Conservation (phyloP, 1,284 basidiomycete species). For the Wallemia ichthyophaga region DNA sequence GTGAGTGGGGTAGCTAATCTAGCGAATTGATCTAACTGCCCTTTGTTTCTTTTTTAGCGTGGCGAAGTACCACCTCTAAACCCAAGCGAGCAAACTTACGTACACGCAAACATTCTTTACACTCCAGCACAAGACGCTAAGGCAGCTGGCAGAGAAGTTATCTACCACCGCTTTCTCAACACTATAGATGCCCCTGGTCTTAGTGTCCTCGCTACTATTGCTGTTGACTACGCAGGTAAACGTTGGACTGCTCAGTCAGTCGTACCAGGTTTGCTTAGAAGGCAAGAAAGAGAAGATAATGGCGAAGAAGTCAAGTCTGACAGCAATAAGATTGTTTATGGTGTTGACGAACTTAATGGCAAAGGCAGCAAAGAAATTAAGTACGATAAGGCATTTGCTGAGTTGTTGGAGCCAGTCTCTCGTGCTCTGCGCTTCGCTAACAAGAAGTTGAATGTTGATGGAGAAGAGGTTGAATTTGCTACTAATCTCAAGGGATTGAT, state of each 20-base stretch:
- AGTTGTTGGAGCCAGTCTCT: neutral
- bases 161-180: conserved; percentile 16
- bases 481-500: neutral
- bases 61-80: neutral
- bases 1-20: conserved; percentile 8
- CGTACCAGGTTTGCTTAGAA: conserved; percentile 18
- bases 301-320: conserved; percentile 7
- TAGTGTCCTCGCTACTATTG: conserved; percentile 14
- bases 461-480: neutral
- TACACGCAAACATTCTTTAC: neutral
- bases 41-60: neutral
- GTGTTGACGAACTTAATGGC: neutral
- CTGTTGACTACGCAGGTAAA: conserved; percentile 18
- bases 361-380: conserved; percentile 4
- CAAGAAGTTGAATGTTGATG: neutral
- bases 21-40: neutral
- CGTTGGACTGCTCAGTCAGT: conserved; percentile 20
- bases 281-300: conserved; percentile 6
- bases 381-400: conserved; percentile 1
- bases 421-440: neutral
- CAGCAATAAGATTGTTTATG: conserved; percentile 2
- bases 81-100: neutral
- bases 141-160: conserved; percentile 8
- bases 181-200: neutral
- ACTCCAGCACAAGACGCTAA: neutral